These are phyloP conservation scores for Penicillium riverlandense DNA, from an alignment of 495 filamentous ascomycete species.

Conservation along the genomic window DNA sequence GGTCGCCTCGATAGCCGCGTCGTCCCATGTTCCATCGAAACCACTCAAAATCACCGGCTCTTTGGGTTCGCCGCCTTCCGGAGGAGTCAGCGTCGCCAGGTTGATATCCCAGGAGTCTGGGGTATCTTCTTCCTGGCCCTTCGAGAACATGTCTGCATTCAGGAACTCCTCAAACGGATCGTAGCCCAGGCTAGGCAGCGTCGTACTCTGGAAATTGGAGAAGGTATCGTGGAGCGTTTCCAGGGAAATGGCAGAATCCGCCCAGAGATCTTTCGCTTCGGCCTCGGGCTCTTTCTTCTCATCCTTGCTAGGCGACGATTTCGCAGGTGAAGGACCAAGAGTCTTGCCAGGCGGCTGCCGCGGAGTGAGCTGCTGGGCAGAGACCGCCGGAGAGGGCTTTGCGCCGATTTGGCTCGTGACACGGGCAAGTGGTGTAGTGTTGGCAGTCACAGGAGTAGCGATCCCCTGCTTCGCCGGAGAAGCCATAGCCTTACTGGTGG, in stretches of 20 bases:
- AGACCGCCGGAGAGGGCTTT: conserved; percentile 34
- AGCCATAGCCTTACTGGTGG: conserved; percentile 17
- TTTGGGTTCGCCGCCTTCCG: conserved; percentile 4
- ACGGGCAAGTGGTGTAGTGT: conserved; percentile 36
- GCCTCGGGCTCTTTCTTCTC: conserved; percentile 20
- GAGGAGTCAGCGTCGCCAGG: conserved; percentile 29
- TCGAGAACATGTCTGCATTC: conserved; percentile 36
- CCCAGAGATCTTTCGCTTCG: conserved; percentile 31
- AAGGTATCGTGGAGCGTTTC: conserved; percentile 38
- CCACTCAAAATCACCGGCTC: conserved; percentile 5
- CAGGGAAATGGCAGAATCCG: conserved; percentile 33
- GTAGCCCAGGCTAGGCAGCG: conserved; percentile 17
- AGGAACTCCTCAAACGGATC: conserved; percentile 36
- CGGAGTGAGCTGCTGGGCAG: conserved; percentile 37
- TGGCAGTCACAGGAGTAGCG: conserved; percentile 27
- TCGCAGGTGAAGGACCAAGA: conserved; percentile 13
- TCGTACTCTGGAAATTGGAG: conserved; percentile 20
- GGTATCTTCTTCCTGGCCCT: conserved; percentile 30
- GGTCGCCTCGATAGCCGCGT: conserved; percentile 6
- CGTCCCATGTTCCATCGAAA: conserved; percentile 12
- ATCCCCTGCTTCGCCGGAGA: conserved; percentile 29
- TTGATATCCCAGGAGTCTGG: conserved; percentile 33
- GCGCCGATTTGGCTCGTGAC: conserved; percentile 28
- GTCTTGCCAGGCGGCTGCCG: conserved; percentile 24
- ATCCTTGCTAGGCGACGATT: conserved; percentile 11